Percentiles rank a stretch among this genome's conserved stretches.
Conservation (phyloP, 2,329 filamentous ascomycete species). For the Ceratocystis smalleyi region DNA sequence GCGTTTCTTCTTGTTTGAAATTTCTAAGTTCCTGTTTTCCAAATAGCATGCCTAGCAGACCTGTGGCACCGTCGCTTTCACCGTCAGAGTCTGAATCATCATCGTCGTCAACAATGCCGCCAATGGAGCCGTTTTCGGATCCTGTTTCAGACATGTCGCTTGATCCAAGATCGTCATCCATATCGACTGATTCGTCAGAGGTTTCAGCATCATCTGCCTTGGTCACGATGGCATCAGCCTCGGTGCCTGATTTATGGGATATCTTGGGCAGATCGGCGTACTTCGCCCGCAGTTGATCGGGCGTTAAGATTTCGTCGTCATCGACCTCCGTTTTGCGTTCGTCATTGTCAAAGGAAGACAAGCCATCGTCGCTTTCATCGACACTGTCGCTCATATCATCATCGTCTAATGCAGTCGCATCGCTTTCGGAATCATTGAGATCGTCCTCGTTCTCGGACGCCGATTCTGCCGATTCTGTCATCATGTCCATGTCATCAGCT, state of each 20-base stretch:
- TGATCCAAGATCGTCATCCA: slow-evolving; percentile 26
- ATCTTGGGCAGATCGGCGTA: slow-evolving; percentile 48
- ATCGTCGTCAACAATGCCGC: slow-evolving; percentile 27
- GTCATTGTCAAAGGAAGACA: slow-evolving; percentile 49
- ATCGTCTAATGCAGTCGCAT: slow-evolving; percentile 21
- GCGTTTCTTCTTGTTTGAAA: slow-evolving; percentile 29
- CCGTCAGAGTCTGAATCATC: slow-evolving; percentile 20
- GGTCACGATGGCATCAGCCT: slow-evolving; percentile 11
- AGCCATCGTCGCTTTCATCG: slow-evolving; percentile 32
- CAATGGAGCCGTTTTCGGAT: slow-evolving; percentile 30
- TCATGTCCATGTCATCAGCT: slow-evolving; percentile 31
- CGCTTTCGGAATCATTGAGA: slow-evolving; percentile 16
- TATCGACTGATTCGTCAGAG: slow-evolving; percentile 29
- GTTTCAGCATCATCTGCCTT: slow-evolving; percentile 21
- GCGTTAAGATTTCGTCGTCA: slow-evolving; percentile 49
- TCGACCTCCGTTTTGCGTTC: slow-evolving; percentile 39
- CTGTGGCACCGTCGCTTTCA: slow-evolving; percentile 29
- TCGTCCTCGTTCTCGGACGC: slow-evolving; percentile 21
- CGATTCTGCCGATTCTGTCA: slow-evolving; percentile 21
- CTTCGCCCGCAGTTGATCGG: slow-evolving; percentile 53
- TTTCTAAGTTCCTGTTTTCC: slow-evolving; percentile 41
- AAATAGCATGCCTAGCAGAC: slow-evolving; percentile 43
- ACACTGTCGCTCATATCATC: slow-evolving; percentile 27
- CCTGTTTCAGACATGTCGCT: slow-evolving; percentile 33
- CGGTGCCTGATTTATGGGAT: background rate